phyloP scores from a whole-genome alignment of 2,329 filamentous ascomycete genomes.

The Penicillium italicum region DNA sequence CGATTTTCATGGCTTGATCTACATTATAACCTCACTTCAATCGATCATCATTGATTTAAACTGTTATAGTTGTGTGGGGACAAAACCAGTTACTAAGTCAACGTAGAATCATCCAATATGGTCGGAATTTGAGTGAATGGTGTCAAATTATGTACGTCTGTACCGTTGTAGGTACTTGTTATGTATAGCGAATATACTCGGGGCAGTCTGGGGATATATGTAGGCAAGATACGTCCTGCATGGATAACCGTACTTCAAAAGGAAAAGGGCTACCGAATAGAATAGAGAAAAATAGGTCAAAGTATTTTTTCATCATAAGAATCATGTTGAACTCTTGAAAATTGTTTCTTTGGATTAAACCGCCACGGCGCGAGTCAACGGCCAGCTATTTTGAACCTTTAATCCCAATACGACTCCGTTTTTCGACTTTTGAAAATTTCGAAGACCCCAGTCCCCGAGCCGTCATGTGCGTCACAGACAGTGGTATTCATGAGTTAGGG shows the following conservation, averaged over 20 bases:
- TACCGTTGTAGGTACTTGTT: too few relatives aligned
- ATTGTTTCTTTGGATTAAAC: constrained; percentile 43
- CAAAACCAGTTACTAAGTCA: background rate
- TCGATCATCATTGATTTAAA: background rate
- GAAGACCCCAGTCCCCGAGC: constrained; percentile 31
- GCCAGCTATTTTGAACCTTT: constrained; percentile 43
- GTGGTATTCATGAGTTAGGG: constrained; percentile 37
- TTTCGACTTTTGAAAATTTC: constrained; percentile 31
- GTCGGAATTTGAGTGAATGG: background rate
- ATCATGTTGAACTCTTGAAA: constrained; percentile 38
- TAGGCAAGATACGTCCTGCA: background rate
- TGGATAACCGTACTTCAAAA: background rate
- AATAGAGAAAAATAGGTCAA: constrained; percentile 20
- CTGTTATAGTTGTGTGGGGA: background rate
- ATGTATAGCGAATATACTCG: background rate
- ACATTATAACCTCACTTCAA: background rate
- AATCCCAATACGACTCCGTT: constrained; percentile 42
- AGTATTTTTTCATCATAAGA: constrained; percentile 27
- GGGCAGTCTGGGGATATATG: background rate
- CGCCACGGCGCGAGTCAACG: constrained; percentile 42
- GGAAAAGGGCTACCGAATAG: background rate
- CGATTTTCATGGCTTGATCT: background rate
- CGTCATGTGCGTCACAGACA: constrained; percentile 37
- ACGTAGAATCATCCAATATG: background rate
- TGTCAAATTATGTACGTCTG: background rate